These are phyloP conservation scores for Rosa persica DNA, from an alignment of 306 rosid genomes.

Conservation along the genomic window DNA sequence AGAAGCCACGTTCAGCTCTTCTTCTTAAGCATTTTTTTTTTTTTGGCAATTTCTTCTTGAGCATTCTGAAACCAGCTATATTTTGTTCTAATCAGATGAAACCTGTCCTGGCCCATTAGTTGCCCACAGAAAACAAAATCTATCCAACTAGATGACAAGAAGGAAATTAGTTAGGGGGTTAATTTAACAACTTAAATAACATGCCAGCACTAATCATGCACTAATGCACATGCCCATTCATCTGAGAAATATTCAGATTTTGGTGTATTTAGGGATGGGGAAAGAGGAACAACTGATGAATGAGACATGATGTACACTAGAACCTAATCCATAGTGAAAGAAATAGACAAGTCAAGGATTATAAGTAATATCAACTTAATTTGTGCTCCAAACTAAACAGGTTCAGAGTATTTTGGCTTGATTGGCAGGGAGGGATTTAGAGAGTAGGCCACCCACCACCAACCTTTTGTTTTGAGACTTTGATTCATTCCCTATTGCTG, in stretches of 20 bases:
- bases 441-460: conserved; percentile 71
- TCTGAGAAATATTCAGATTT: not conserved
- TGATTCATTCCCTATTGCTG: conserved; percentile 19
- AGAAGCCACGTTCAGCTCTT: not conserved
- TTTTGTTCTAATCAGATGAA: conserved; percentile 12
- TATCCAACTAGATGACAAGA: not conserved
- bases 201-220: not conserved
- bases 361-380: not conserved
- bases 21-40: not conserved
- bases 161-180: too few relatives aligned
- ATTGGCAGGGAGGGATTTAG: conserved; percentile 18
- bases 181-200: not conserved
- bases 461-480: conserved; percentile 25
- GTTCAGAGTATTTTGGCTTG: conserved; percentile 53
- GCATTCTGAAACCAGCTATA: conserved; percentile 14
- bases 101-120: not conserved
- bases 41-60: not conserved
- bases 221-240: not conserved
- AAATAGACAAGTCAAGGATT: conserved; percentile 7
- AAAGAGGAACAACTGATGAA: not conserved
- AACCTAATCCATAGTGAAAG: not conserved
- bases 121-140: not conserved
- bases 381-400: conserved; percentile 26
- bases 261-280: not conserved
- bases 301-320: not conserved